These are phyloP conservation scores for Boletus austroedulis DNA, from an alignment of 1,284 basidiomycete species.

Conservation along the genomic window DNA sequence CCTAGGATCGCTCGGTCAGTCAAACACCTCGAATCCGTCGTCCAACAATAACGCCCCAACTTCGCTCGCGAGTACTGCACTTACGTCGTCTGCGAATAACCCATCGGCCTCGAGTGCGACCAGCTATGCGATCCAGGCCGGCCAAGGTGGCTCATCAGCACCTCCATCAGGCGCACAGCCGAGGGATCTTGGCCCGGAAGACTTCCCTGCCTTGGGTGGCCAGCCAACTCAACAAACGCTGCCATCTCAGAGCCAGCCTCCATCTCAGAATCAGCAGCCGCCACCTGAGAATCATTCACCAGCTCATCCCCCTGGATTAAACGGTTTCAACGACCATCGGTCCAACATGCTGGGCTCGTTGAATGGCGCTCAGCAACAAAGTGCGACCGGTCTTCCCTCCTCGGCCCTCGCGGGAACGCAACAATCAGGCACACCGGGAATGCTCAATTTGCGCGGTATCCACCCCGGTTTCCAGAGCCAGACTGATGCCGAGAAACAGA, in stretches of 20 bases:
- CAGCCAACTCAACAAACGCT: conserved; percentile 37
- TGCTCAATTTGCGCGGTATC: conserved; percentile 62
- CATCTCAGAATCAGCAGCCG: conserved; percentile 37
- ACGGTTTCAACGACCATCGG: conserved; percentile 61
- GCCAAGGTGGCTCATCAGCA: conserved; percentile 50
- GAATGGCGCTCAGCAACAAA: conserved; percentile 34
- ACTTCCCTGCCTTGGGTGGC: conserved; percentile 79
- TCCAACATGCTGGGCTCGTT: conserved; percentile 54
- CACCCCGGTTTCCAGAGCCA: conserved; percentile 58
- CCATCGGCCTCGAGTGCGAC: conserved; percentile 37
- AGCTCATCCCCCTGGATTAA: conserved; percentile 66
- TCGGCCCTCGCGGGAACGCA: conserved; percentile 29
- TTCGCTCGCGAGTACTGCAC: conserved; percentile 16
- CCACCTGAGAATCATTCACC: conserved; percentile 39
- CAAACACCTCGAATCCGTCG: conserved; percentile 35
- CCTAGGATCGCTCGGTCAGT: conserved; percentile 57
- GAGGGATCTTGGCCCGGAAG: conserved; percentile 75
- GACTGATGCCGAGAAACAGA: conserved; percentile 60
- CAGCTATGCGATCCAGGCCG: conserved; percentile 76
- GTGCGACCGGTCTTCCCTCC: conserved; percentile 19
- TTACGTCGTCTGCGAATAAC: conserved; percentile 37
- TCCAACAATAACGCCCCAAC: conserved; percentile 36
- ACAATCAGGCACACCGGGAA: conserved; percentile 56
- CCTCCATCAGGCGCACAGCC: conserved; percentile 43
- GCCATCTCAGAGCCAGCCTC: conserved; percentile 33